Evolutionary conservation across 495 filamentous ascomycete species (phyloP), one percentile per base, ranked within the genome.

Genomic region (Pyrenula massariospora): DNA sequence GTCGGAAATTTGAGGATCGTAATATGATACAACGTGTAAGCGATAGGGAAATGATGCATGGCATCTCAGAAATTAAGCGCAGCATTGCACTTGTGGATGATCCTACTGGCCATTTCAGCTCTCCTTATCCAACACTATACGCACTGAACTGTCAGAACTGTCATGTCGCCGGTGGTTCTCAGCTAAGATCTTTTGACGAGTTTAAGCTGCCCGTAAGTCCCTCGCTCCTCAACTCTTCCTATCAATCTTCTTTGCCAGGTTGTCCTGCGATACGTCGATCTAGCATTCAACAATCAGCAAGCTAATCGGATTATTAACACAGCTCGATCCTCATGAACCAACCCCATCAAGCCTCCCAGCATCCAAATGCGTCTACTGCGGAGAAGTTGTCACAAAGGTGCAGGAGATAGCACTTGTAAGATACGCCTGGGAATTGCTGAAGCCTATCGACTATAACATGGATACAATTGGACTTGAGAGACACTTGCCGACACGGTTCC

Each of bases 381-480:
- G 55, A 22, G 65, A 66, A 55, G 3, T 20, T 15, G 60, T 68
- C n/a, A 66, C 64, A 1, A 55, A 67, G 19, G 54, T 63, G 50
- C 64, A 67, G n/a, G 69, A 71, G 25, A 56, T 70, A 12, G 57
- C 63, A 15, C 19, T 66, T 2, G 60, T 54, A 2, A 62, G 67
- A 48, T 57, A 64, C 22, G 63, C 58, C 15, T 71, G 64, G 64
- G 69, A 71, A 10, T 57, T 65, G 0, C 55, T 71, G 1, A 64
- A 64, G 20, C 60, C 69, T 1, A 62, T 71, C 19, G 66, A 65
- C 5, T 57, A 62, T 10, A 66, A 67, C 48, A 63, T 63, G 2
- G 69, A 70, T 54, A 64, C 66, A 1, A 63, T 71, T 48, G 66
- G 67, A 52, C 59, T 70, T 24, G 67, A 71, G 54, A 54, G 69